Conservation (phyloP, 2,329 filamentous ascomycete genomes). For the Venturia aucupariae region DNA sequence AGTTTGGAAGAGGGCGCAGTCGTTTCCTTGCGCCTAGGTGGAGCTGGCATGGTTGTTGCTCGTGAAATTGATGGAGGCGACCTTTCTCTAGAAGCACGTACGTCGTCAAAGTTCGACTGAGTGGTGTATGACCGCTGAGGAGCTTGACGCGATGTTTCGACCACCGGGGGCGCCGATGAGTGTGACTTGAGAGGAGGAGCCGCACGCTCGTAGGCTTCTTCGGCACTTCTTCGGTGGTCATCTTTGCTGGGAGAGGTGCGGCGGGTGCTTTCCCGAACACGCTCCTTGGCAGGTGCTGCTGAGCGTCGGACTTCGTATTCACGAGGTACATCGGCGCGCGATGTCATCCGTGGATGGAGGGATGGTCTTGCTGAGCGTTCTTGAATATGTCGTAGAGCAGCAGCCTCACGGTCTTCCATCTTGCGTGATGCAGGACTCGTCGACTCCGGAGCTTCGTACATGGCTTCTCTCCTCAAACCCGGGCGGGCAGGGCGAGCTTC, state of each 20-base stretch:
- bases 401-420: conserved; percentile 7
- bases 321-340: conserved; percentile 1
- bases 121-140: conserved; percentile 10
- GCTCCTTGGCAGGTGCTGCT: conserved; percentile 9
- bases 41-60: conserved; percentile 2
- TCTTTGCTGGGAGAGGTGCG: conserved; percentile 10
- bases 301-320: conserved; percentile 10
- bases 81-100: neutral
- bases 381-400: conserved; percentile 3
- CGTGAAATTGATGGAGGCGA: conserved; percentile 9
- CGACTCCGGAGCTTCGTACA: neutral
- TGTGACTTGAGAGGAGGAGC: conserved; percentile 7
- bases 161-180: conserved; percentile 7
- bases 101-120: neutral
- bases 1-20: conserved; percentile 4
- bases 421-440: conserved; percentile 5
- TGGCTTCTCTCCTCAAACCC: neutral
- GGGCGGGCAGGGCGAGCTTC: neutral
- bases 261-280: conserved; percentile 6
- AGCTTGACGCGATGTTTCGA: neutral
- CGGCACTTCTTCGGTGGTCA: neutral
- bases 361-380: neutral
- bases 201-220: conserved; percentile 11
- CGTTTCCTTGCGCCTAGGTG: neutral
- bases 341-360: neutral